Conservation (phyloP, 495 filamentous ascomycete species). For the Tuber magnatum region DNA sequence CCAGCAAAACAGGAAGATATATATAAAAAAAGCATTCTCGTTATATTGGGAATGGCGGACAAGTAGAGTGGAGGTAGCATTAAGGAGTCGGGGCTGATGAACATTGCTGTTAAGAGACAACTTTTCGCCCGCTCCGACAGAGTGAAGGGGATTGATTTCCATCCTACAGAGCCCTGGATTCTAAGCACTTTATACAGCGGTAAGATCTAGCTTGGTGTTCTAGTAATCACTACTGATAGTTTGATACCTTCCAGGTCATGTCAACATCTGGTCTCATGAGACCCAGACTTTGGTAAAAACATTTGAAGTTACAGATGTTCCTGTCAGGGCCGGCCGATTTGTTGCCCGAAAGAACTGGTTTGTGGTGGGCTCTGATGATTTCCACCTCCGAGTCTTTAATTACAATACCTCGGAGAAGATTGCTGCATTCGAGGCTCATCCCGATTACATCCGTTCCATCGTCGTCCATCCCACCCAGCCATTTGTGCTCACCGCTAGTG, state of each 20-base stretch:
- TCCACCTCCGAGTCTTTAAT: constrained; percentile 92
- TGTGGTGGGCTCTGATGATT: constrained; percentile 96
- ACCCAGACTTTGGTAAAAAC: constrained; percentile 97
- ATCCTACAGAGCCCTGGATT: constrained; percentile 95
- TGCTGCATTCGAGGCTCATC: constrained; percentile 94
- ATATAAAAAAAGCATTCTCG: constrained; percentile 18
- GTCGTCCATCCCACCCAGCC: constrained; percentile 94
- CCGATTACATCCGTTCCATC: constrained; percentile 97
- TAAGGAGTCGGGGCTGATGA: constrained; percentile 40
- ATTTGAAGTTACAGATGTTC: constrained; percentile 98
- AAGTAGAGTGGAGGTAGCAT: constrained; percentile 13
- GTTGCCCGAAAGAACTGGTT: constrained; percentile 99
- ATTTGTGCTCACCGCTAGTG: constrained; percentile 89
- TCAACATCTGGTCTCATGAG: constrained; percentile 99
- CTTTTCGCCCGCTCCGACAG: constrained; percentile 79
- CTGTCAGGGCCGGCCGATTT: constrained; percentile 93
- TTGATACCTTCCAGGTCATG: constrained; percentile 59
- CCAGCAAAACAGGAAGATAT: constrained; percentile 24
- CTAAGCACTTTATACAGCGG: constrained; percentile 93
- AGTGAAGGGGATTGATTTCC: constrained; percentile 96
- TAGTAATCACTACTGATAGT: constrained; percentile 8
- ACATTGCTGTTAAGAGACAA: constrained; percentile 53
- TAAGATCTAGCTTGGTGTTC: constrained; percentile 45
- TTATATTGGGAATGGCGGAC: constrained; percentile 32
- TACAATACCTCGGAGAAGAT: constrained; percentile 99